phyloP scores from a whole-genome alignment of 148 eudicot species.

The Silene conica region DNA sequence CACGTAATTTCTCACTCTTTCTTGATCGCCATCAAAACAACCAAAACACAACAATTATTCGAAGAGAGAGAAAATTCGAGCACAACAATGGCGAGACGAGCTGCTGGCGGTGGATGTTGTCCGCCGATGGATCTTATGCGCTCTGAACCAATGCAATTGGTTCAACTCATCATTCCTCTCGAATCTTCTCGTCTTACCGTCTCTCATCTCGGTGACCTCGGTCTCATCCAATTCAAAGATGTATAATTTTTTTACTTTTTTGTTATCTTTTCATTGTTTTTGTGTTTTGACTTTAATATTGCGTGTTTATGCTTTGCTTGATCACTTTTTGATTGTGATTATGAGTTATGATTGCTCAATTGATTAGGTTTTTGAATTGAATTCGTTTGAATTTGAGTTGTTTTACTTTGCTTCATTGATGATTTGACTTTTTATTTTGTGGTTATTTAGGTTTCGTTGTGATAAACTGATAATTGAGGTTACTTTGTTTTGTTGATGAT shows the following conservation, averaged over 20 bases:
- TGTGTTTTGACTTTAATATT: too few relatives aligned
- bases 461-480: background rate
- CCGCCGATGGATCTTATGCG: slow-evolving; percentile 58
- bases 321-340: background rate
- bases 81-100: slow-evolving; percentile 13
- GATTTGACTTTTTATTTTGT: background rate
- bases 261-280: background rate
- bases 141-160: slow-evolving; percentile 53
- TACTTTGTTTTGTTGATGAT: background rate
- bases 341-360: slow-evolving; percentile 3
- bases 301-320: background rate
- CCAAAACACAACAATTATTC: background rate
- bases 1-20: background rate
- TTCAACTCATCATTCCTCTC: slow-evolving; percentile 46
- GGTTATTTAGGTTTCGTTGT: too few relatives aligned
- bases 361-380: background rate
- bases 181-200: slow-evolving; percentile 49
- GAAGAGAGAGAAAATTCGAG: background rate
- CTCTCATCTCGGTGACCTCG: slow-evolving; percentile 50
- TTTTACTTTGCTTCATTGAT: background rate
- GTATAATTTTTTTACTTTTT: slow-evolving; percentile 15
- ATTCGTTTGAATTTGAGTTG: background rate
- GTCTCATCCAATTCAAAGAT: slow-evolving; percentile 50
- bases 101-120: slow-evolving; percentile 25
- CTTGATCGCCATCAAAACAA: background rate